Percentiles rank a stretch among this genome's conserved stretches.
These are phyloP conservation scores for Knufia petricola DNA, from an alignment of 2,329 filamentous ascomycete species.

Conservation along the genomic window DNA sequence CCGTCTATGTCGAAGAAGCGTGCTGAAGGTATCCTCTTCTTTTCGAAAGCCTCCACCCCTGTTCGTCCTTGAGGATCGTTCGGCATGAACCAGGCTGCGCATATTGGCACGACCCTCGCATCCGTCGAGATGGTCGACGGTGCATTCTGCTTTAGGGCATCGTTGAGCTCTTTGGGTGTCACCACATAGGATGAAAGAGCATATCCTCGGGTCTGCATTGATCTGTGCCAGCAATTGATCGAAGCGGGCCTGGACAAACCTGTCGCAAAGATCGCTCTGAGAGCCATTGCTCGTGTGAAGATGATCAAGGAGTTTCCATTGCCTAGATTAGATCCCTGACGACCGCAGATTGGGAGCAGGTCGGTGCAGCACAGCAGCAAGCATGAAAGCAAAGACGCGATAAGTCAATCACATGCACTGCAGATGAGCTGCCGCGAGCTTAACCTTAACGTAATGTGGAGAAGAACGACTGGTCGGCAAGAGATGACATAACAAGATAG, in stretches of 20 bases:
- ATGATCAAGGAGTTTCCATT: background rate
- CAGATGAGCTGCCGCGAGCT: background rate
- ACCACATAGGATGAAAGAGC: constrained; percentile 75
- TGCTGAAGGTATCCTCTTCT: constrained; percentile 75
- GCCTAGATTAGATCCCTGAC: background rate
- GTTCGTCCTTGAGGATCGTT: constrained; percentile 68
- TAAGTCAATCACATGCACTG: background rate
- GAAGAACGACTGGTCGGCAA: background rate
- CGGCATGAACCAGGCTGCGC: constrained; percentile 91
- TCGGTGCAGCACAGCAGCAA: background rate
- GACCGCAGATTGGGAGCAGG: background rate
- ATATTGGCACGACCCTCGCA: constrained; percentile 77
- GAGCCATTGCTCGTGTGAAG: constrained; percentile 6
- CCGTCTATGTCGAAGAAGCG: constrained; percentile 96
- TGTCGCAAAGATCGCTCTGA: background rate
- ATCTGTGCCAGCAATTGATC: background rate
- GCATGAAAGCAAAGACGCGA: background rate
- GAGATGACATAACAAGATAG: background rate
- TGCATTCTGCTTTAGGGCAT: constrained; percentile 73
- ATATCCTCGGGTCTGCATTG: constrained; percentile 4
- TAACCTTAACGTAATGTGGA: background rate
- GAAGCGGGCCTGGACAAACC: background rate
- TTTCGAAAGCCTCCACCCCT: constrained; percentile 70
- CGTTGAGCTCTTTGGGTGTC: constrained; percentile 68
- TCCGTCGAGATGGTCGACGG: constrained; percentile 69